These are phyloP conservation scores for Hypericum perforatum DNA, from an alignment of 345 rosid genomes.

Conservation along the genomic window DNA sequence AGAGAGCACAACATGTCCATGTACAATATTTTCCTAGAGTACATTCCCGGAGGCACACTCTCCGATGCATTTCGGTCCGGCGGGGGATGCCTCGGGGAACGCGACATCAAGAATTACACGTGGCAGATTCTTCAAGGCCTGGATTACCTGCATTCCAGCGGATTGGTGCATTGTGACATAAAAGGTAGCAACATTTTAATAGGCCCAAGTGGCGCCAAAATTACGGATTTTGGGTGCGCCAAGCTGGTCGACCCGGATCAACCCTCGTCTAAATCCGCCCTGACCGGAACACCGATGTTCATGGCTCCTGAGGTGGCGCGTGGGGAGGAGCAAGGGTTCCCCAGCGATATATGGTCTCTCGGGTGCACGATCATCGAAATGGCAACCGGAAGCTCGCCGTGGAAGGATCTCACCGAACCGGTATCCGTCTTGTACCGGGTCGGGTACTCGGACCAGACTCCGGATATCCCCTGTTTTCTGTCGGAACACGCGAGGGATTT, in stretches of 20 bases:
- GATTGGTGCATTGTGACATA: too few relatives aligned
- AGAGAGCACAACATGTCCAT: slow-evolving; percentile 22
- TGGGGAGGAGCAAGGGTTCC: too few relatives aligned
- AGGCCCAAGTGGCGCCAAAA: slow-evolving; percentile 13
- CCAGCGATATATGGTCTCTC: too few relatives aligned
- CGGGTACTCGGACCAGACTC: slow-evolving; percentile 21
- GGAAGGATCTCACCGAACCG: slow-evolving; percentile 19
- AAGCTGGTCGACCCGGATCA: slow-evolving; percentile 22
- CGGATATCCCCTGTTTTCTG: too few relatives aligned
- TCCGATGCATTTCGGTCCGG: slow-evolving; percentile 19
- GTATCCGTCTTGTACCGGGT: slow-evolving; percentile 24
- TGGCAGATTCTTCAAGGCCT: slow-evolving; percentile 31
- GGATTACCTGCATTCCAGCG: too few relatives aligned
- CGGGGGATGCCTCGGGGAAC: slow-evolving; percentile 37
- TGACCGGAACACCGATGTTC: too few relatives aligned
- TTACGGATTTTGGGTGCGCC: slow-evolving; percentile 75
- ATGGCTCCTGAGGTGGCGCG: too few relatives aligned
- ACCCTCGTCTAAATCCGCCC: slow-evolving; percentile 9
- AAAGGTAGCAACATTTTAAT: too few relatives aligned
- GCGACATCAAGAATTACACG: slow-evolving; percentile 31
- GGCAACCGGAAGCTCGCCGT: slow-evolving; percentile 46
- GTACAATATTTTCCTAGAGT: slow-evolving; percentile 65
- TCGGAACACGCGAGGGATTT: slow-evolving; percentile 23
- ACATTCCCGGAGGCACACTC: slow-evolving; percentile 46
- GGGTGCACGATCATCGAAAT: slow-evolving; percentile 29